Evolutionary conservation across 225 moss, liverwort and hornwort species (phyloP).

Genomic region (Anthoceros angustus): DNA sequence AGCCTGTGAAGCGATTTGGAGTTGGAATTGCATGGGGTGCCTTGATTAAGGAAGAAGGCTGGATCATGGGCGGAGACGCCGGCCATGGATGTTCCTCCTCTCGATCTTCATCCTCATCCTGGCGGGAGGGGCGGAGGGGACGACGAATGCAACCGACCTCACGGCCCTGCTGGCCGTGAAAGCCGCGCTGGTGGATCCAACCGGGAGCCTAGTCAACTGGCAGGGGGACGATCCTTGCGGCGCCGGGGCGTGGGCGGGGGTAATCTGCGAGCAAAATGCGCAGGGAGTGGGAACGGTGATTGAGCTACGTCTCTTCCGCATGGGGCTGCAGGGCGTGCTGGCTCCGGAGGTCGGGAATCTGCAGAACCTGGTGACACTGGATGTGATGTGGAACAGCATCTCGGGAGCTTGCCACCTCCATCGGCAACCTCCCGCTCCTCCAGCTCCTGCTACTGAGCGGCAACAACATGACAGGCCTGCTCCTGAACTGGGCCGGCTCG

Average conservation of each 20-base stretch:
- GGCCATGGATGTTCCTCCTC: too few species aligned
- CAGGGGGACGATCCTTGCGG: neutral
- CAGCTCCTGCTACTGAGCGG: slow-evolving; percentile 9
- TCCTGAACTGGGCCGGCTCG: slow-evolving; percentile 17
- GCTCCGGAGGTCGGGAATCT: slow-evolving; percentile 4
- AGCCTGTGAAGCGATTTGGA: too few species aligned
- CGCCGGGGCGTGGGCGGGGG: neutral
- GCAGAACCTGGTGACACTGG: neutral
- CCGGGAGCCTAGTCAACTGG: neutral
- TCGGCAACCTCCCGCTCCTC: slow-evolving; percentile 1
- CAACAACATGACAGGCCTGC: slow-evolving; percentile 9
- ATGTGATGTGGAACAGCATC: slow-evolving; percentile 12
- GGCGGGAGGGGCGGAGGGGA: too few species aligned
- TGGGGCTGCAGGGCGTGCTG: slow-evolving; percentile 6
- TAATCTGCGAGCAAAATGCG: slow-evolving; percentile 6
- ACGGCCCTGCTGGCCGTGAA: neutral
- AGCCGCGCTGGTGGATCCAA: neutral
- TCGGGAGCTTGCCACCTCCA: slow-evolving; percentile 7
- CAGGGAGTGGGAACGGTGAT: slow-evolving; percentile 1
- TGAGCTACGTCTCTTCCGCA: neutral
- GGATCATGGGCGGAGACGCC: too few species aligned
- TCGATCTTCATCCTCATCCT: too few species aligned
- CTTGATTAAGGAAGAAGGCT: too few species aligned
- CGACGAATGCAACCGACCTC: too few species aligned
- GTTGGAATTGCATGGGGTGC: too few species aligned